A percentile compares a stretch with the other conserved stretches of the same genome.
Evolutionary conservation across 2,329 filamentous ascomycete species (phyloP).

Genomic region (Cadophora gregata): DNA sequence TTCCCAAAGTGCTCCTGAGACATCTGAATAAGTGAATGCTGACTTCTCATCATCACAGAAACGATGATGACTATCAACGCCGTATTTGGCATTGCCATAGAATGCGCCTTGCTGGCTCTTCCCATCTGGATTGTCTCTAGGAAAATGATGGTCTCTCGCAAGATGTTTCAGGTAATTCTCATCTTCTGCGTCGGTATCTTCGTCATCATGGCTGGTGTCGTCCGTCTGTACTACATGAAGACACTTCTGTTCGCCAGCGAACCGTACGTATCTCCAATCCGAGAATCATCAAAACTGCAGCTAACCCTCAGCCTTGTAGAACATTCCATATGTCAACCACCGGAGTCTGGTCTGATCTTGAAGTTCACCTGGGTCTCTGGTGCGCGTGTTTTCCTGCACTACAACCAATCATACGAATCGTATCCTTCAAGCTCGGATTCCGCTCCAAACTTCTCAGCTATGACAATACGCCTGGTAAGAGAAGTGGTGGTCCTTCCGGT

Average conservation of each 20-base stretch:
- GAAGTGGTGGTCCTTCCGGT: background rate
- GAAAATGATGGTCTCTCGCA: conserved; percentile 45
- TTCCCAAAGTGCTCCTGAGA: too few species aligned
- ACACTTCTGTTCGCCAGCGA: conserved; percentile 35
- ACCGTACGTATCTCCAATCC: conserved; percentile 10
- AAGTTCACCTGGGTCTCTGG: conserved; percentile 52
- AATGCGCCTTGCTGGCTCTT: conserved; percentile 46
- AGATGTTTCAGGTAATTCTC: conserved; percentile 18
- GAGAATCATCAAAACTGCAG: background rate
- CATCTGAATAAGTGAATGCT: too few species aligned
- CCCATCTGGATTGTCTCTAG: conserved; percentile 48
- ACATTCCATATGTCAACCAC: conserved; percentile 48
- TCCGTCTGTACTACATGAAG: conserved; percentile 15
- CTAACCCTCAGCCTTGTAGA: conserved; percentile 25
- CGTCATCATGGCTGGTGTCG: conserved; percentile 43
- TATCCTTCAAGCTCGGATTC: conserved; percentile 41
- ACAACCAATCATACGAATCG: conserved; percentile 48
- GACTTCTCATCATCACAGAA: too few species aligned
- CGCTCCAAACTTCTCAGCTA: conserved; percentile 19
- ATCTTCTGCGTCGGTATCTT: conserved; percentile 47
- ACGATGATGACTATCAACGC: conserved; percentile 46
- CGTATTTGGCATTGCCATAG: conserved; percentile 44
- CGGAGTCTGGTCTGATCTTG: conserved; percentile 50
- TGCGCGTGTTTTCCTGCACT: conserved; percentile 50
- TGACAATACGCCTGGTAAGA: conserved; percentile 18